Evolutionary conservation across 306 rosid species (phyloP).

Genomic region (Acacia crassicarpa): DNA sequence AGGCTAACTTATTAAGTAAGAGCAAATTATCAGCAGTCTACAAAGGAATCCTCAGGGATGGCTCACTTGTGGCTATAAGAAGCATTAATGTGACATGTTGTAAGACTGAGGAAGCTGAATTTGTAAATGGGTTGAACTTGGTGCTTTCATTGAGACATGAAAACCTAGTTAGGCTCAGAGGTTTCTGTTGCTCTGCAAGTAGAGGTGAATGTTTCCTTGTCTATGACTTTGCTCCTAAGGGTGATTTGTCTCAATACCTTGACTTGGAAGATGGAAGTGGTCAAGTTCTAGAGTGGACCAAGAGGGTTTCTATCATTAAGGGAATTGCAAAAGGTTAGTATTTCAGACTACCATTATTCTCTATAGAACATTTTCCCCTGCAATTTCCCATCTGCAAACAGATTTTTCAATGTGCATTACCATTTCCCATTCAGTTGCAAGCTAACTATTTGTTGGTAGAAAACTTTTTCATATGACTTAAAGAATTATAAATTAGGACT

Average conservation of each 20-base stretch:
- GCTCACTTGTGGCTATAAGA: slow-evolving; percentile 80
- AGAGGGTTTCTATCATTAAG: slow-evolving; percentile 67
- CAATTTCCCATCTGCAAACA: neutral
- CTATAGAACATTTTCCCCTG: neutral
- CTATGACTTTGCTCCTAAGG: slow-evolving; percentile 71
- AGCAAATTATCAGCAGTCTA: slow-evolving; percentile 84
- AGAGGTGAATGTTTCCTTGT: slow-evolving; percentile 92
- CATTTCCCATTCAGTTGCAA: neutral
- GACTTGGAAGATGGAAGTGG: slow-evolving; percentile 65
- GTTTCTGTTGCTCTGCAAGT: slow-evolving; percentile 90
- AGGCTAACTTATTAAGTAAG: slow-evolving; percentile 64
- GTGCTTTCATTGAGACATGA: slow-evolving; percentile 72
- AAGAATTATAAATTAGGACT: neutral
- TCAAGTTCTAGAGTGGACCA: slow-evolving; percentile 77
- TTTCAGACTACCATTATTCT: slow-evolving; percentile 5
- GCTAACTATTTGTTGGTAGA: neutral
- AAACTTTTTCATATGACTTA: neutral
- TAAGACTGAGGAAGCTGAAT: slow-evolving; percentile 82
- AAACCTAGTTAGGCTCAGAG: slow-evolving; percentile 76
- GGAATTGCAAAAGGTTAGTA: slow-evolving; percentile 87
- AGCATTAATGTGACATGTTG: slow-evolving; percentile 74
- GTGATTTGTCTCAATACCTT: slow-evolving; percentile 68
- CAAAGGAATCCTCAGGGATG: slow-evolving; percentile 82
- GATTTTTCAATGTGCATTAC: neutral
- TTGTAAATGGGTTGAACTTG: slow-evolving; percentile 65